Percentiles rank a stretch among this genome's conserved stretches.
Conservation (phyloP, 495 filamentous ascomycete species). For the Xeromyces bisporus region DNA sequence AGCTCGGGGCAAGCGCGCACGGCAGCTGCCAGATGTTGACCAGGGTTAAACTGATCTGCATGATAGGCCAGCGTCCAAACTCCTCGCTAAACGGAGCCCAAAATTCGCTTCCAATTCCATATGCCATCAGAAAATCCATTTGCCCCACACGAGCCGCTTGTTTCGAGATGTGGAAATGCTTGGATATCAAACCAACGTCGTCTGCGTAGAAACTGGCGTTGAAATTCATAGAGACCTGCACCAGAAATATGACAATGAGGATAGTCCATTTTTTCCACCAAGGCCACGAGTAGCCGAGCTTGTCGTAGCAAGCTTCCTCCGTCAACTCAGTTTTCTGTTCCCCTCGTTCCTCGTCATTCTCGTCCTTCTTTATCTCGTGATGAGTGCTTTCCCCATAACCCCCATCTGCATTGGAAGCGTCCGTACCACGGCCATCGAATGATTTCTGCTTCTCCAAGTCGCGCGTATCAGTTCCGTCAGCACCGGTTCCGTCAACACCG, state of each 20-base stretch:
- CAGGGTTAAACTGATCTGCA: constrained; percentile 43
- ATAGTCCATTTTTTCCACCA: constrained; percentile 52
- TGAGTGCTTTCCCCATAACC: constrained; percentile 4
- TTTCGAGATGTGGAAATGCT: constrained; percentile 37
- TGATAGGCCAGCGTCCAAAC: constrained; percentile 43
- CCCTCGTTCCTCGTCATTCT: constrained; percentile 3
- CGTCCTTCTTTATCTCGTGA: constrained; percentile 1
- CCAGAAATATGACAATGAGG: constrained; percentile 47
- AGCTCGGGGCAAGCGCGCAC: constrained; percentile 50
- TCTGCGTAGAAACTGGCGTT: constrained; percentile 53
- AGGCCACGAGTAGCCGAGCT: constrained; percentile 42
- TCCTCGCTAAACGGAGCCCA: constrained; percentile 66
- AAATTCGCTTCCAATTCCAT: constrained; percentile 57
- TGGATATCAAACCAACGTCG: constrained; percentile 35
- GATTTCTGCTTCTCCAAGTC: constrained; percentile 14
- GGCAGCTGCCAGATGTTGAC: constrained; percentile 54
- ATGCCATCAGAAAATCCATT: constrained; percentile 46
- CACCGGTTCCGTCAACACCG: background rate
- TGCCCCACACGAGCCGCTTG: constrained; percentile 42
- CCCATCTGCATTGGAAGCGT: constrained; percentile 2
- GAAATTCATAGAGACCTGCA: constrained; percentile 64
- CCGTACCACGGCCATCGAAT: constrained; percentile 1
- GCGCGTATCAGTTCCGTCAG: background rate
- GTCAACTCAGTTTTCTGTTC: constrained; percentile 35
- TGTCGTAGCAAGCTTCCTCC: constrained; percentile 39